Evolutionary conservation across 2,329 filamentous ascomycete genomes (phyloP), one percentile per base, ranked within the genome.

Genomic region (Diaporthe helianthi): DNA sequence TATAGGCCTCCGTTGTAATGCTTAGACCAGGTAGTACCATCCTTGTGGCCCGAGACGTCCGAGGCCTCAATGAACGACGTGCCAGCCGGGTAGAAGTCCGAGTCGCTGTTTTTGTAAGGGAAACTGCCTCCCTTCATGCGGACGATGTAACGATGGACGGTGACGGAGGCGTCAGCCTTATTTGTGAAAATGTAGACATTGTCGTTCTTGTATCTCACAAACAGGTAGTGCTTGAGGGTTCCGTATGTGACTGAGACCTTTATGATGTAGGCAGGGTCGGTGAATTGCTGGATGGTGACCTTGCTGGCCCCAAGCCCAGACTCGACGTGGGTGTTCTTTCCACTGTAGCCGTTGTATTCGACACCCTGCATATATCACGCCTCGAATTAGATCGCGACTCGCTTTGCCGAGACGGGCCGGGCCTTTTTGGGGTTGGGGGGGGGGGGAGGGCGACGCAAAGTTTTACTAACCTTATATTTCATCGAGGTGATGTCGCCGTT

Each of bases 141-240:
- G 8, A 78, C 76, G 31, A 81, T 81, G 69, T 81, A 81, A 5
- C 80, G 76, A 53, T 79, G 80, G 0, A 80, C 80, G 3, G 78
- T 79, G 36, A 81, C 75, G 33, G 77, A 80, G 33, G 75, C 73
- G 41, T 81, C 80, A 5, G 75, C 76, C 72, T 81, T 83, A 72
- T 82, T 82, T 71, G 80, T 82, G 71, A 82, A 80, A 38, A 82
- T 80, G 68, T 83, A 82, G 15, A 80, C 76, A 61, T 80, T 79
- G 67, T 78, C 76, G 73, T 80, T 78, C 64, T 76, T 77, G 71
- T 79, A 79, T 54, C 78, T 74, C 47, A 78, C 72, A 24, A 79
- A 74, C 33, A 80, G 74, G 63, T 78, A 79, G 65, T 80, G 78
- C 72, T 78, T 78, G 1, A 80, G 72, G 1, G 77, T 78, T 47